Conservation (phyloP, 2,329 filamentous ascomycete species). For the Sarocladium kiliense region DNA sequence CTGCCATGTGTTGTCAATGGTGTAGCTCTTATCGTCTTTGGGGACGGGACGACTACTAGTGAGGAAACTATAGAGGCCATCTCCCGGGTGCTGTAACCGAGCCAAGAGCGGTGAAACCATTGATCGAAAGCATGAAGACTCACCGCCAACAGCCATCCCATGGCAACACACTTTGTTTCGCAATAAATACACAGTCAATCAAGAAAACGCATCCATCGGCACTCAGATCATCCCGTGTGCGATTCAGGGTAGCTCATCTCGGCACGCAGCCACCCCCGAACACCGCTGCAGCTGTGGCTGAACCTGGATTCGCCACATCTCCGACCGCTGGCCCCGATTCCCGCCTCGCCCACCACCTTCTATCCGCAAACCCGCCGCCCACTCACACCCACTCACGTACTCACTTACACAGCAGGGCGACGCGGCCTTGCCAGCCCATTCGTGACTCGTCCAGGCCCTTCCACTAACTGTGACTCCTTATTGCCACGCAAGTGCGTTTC, state of each 20-base stretch:
- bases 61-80: too few species aligned
- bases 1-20: too few species aligned
- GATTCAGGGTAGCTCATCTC: not conserved
- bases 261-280: not conserved
- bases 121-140: too few species aligned
- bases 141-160: too few species aligned
- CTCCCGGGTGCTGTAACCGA: too few species aligned
- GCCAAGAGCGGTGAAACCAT: too few species aligned
- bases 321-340: not conserved
- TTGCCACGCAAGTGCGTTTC: not conserved
- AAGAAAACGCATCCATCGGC: too few species aligned
- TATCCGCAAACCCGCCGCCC: not conserved
- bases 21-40: too few species aligned
- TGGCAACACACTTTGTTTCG: too few species aligned
- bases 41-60: too few species aligned
- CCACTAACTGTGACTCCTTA: not conserved
- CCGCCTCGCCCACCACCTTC: not conserved
- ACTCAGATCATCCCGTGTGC: too few species aligned
- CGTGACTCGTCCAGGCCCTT: conserved; percentile 1
- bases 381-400: not conserved
- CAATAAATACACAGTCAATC: too few species aligned
- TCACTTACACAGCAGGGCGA: not conserved
- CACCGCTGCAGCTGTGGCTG: not conserved
- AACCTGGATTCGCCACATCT: not conserved
- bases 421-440: conserved; percentile 4